These are phyloP conservation scores for Pseudocercospora pini-densiflorae DNA, from an alignment of 2,329 filamentous ascomycete species.

Conservation along the genomic window DNA sequence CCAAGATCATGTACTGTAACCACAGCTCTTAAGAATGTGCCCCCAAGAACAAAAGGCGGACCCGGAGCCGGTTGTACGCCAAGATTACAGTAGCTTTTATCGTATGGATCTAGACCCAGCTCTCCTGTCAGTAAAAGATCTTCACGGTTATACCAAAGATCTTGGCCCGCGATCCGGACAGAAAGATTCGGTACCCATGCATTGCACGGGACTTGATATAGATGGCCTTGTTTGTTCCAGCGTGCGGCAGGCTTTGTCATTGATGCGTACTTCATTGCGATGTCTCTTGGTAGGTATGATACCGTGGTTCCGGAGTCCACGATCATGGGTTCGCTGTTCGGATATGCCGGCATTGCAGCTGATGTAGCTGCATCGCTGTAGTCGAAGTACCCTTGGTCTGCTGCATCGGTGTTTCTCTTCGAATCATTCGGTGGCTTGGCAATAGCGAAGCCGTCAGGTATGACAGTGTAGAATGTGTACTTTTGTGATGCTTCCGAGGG, in stretches of 20 bases:
- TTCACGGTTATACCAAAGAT: conserved; percentile 3
- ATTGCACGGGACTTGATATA: not conserved
- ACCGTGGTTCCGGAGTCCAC: not conserved
- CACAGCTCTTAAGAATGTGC: conserved; percentile 54
- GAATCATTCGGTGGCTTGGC: not conserved
- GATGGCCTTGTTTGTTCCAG: not conserved
- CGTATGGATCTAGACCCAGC: conserved; percentile 21
- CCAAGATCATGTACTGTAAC: conserved; percentile 55
- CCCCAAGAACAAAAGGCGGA: conserved; percentile 47
- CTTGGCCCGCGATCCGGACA: not conserved
- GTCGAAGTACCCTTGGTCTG: not conserved
- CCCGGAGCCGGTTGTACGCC: conserved; percentile 38
- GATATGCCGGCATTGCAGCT: no score
- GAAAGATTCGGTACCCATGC: not conserved
- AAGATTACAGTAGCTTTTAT: conserved; percentile 34
- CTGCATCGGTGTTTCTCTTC: not conserved
- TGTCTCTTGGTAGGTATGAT: not conserved
- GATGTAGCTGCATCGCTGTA: no score
- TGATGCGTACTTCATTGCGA: not conserved
- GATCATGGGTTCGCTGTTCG: not conserved
- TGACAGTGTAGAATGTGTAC: conserved; percentile 2
- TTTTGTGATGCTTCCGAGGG: not conserved
- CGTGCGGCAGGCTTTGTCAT: not conserved
- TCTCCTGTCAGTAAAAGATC: not conserved
- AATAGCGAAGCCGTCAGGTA: not conserved